Evolutionary conservation across 345 rosid genomes (phyloP), one percentile per base, ranked within the genome.

Genomic region (Boechera stricta): DNA sequence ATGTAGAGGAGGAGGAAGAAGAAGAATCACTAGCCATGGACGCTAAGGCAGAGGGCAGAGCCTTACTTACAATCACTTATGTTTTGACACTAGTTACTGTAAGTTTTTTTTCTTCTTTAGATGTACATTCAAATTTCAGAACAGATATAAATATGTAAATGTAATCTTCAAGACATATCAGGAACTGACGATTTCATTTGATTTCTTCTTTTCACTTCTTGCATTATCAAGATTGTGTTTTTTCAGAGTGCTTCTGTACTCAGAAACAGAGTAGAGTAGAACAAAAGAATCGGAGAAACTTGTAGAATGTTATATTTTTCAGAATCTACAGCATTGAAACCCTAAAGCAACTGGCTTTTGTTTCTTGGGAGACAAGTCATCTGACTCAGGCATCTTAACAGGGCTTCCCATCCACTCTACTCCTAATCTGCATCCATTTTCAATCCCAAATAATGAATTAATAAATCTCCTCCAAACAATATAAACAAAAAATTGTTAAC

Each of bases 331-430:
- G 38, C 96, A 90, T 5, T 80, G 90, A 49, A 88, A 88, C 52
- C 80, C 78, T 66, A 85, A 57, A 55, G 85, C 79, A 24, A 51
- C 49, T 2, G 81, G 31, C 79, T 79, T 87, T 47, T 64, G 77
- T 81, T 86, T 88, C 88, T 86, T 84, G 47, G 75, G 67, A 29
- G 76, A 73, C 13, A 84, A 65, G 72, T 66, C 85, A 53, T 88
- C 85, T 62, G 87, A 60, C 79, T 77, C 87, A 48, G 97, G 96
- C 96, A 89, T 90, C 56, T 84, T 85, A 52, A 69, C 83, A 1
- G 97, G 97, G 74, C 96, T 92, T 10, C 91, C 97, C 81, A 77
- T 82, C 89, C 87, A 80, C 55, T 88, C 91, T 78, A 80, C 82
- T 28, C 88, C 85, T 71, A 92, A 66, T 74, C 97, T 92, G 91